These are phyloP conservation scores for Aspergillus sp. DNA, from an alignment of 2,329 filamentous ascomycete species.

Conservation along the genomic window DNA sequence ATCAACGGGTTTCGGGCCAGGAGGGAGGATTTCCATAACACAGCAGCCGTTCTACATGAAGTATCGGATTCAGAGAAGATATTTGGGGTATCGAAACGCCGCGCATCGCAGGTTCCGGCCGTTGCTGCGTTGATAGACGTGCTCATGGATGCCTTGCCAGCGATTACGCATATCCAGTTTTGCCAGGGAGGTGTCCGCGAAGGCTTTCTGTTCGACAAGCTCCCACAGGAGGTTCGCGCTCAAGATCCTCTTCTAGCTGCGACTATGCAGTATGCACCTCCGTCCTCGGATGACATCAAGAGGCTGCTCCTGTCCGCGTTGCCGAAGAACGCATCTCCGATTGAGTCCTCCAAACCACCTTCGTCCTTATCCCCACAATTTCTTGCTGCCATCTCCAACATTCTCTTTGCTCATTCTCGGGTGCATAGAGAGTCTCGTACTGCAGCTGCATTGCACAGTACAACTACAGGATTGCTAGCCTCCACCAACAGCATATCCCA, in stretches of 20 bases:
- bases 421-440: conserved; percentile 58
- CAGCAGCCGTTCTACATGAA: conserved; percentile 44
- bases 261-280: conserved; percentile 54
- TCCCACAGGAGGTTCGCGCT: conserved; percentile 60
- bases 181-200: conserved; percentile 86
- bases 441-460: conserved; percentile 69
- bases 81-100: conserved; percentile 76
- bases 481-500: conserved; percentile 74
- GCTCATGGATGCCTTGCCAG: conserved; percentile 67
- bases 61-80: conserved; percentile 39
- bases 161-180: conserved; percentile 73
- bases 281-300: conserved; percentile 49
- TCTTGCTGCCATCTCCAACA: conserved; percentile 58
- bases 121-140: conserved; percentile 78
- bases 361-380: conserved; percentile 47
- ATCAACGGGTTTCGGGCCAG: conserved; percentile 75
- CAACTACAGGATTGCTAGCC: conserved; percentile 66
- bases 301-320: conserved; percentile 50
- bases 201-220: conserved; percentile 72
- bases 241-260: conserved; percentile 66
- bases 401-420: conserved; percentile 55
- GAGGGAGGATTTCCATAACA: conserved; percentile 61
- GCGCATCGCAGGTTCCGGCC: conserved; percentile 78
- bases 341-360: conserved; percentile 30
- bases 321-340: conserved; percentile 34